Conservation (phyloP, 2,329 filamentous ascomycete species). For the Elsinoe fawcettii region DNA sequence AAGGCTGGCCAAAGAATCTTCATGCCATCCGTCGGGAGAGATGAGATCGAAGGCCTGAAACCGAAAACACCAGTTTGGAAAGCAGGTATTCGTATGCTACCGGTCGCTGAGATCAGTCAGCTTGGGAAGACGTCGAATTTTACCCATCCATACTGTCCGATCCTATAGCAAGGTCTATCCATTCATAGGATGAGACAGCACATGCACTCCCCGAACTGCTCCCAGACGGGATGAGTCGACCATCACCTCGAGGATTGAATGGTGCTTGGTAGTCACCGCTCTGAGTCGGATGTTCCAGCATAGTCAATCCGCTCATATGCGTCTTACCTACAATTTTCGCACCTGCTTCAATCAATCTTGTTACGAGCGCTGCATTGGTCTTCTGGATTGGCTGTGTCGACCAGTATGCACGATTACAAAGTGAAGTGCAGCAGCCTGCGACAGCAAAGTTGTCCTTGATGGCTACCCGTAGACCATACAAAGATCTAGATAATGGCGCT, state of each 20-base stretch:
- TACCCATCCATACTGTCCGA: constrained; percentile 23
- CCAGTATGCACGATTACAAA: constrained; percentile 29
- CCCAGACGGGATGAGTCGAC: constrained; percentile 28
- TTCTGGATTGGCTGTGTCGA: constrained; percentile 19
- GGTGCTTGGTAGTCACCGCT: constrained; percentile 27
- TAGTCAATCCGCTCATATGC: constrained; percentile 31
- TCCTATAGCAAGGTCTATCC: constrained; percentile 36
- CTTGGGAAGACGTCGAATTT: no score
- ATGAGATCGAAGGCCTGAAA: background rate
- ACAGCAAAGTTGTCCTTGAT: constrained; percentile 34
- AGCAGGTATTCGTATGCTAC: background rate
- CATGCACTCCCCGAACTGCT: constrained; percentile 30
- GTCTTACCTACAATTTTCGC: constrained; percentile 31
- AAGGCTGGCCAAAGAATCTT: no score
- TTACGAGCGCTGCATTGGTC: constrained; percentile 28
- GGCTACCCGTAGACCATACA: constrained; percentile 30
- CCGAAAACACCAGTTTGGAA: background rate
- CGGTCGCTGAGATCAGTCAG: background rate
- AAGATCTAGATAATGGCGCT: constrained; percentile 20
- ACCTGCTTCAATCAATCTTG: constrained; percentile 29
- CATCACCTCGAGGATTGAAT: constrained; percentile 34
- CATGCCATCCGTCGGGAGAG: background rate
- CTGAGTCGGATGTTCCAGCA: constrained; percentile 19
- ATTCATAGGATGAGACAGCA: constrained; percentile 33
- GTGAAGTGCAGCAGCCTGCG: constrained; percentile 30